phyloP scores from a whole-genome alignment of 2,329 filamentous ascomycete genomes.

The Parastagonospora nodorum region DNA sequence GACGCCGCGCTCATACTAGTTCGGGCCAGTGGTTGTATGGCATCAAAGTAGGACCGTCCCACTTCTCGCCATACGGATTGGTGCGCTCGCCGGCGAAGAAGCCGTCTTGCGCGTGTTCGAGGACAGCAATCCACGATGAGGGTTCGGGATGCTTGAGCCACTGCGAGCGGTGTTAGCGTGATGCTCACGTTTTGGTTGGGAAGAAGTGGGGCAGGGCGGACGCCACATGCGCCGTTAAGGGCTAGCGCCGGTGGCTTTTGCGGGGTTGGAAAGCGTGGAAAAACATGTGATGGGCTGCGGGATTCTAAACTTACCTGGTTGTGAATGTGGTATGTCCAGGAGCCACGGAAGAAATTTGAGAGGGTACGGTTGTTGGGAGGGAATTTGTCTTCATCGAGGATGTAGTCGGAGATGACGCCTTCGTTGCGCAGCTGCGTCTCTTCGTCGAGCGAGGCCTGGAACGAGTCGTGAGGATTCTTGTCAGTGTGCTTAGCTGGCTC shows the following conservation, averaged over 20 bases:
- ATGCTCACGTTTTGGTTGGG: constrained; percentile 6
- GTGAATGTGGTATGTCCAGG: constrained; percentile 64
- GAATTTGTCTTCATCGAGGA: constrained; percentile 56
- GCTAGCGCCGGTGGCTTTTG: constrained; percentile 6
- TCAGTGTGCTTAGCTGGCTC: constrained; percentile 27
- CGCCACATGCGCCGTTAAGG: constrained; percentile 3
- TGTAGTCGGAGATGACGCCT: constrained; percentile 52
- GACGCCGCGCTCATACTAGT: constrained; percentile 47
- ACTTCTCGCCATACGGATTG: constrained; percentile 61
- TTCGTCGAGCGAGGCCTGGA: constrained; percentile 48
- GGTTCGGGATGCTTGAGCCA: constrained; percentile 63
- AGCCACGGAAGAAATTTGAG: constrained; percentile 61
- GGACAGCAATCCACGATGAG: constrained; percentile 60
- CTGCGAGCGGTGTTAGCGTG: constrained; percentile 42
- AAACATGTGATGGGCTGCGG: background rate
- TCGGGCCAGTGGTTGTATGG: constrained; percentile 59
- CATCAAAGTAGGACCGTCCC: constrained; percentile 55
- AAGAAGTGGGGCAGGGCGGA: constrained; percentile 4
- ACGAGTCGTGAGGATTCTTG: constrained; percentile 42
- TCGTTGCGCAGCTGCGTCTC: constrained; percentile 48
- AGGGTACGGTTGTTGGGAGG: constrained; percentile 62
- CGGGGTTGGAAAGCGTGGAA: background rate
- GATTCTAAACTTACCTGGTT: constrained; percentile 55
- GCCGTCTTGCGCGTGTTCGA: constrained; percentile 59
- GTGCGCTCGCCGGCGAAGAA: constrained; percentile 57